Base-by-base conservation (phyloP, 441 rosid species). In the Pelargonium fulgidum region DNA sequence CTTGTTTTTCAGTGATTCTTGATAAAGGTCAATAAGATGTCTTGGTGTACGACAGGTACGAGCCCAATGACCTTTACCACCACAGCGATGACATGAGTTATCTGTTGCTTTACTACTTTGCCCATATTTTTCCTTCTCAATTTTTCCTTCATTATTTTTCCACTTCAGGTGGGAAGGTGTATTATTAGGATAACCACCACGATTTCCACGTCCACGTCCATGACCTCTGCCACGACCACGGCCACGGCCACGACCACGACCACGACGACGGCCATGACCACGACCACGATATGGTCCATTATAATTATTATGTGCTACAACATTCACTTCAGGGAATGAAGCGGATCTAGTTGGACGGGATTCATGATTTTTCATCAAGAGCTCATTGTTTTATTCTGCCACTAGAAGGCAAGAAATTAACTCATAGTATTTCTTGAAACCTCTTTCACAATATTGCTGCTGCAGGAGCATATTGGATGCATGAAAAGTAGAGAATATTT, bases 1-100 rank as follows among this genome's bases (percentile, higher is more conserved):
- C 44, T 41, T 74, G 54, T 16, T 22, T 26, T 54, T 66, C 20
- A 56, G 13, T 19, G 68, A 71, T 9, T 24, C 13, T 22, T 71
- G n/a, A 67, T 67, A 71, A 9, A 71, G 24, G 2, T 65, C 20
- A 17, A 67, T 12, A 1, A 71, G 14, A 75, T 71, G 61, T n/a
- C 66, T 62, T 0, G 68, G 0, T 3, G 58, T 62, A 50, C 14
- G 65, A 16, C 61, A 71, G 0, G 7, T 61, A 52, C 29, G 13
- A 11, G 58, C 1, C 58, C 58, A 50, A 50, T 50, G 58, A 11
- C 14, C 4, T 50, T 50, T 50, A 1, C 0, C 10, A 10, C n/a
- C 58, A 50, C 17, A 50, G 0, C 58, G 17, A 12, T 50, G 2
- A 14, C 58, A 50, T 2, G 14, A 1, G 12, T 50, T 50, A 1